Evolutionary conservation across 1,284 basidiomycete genomes (phyloP), one percentile per base, ranked within the genome.

Genomic region (Psilocybe mexicana): DNA sequence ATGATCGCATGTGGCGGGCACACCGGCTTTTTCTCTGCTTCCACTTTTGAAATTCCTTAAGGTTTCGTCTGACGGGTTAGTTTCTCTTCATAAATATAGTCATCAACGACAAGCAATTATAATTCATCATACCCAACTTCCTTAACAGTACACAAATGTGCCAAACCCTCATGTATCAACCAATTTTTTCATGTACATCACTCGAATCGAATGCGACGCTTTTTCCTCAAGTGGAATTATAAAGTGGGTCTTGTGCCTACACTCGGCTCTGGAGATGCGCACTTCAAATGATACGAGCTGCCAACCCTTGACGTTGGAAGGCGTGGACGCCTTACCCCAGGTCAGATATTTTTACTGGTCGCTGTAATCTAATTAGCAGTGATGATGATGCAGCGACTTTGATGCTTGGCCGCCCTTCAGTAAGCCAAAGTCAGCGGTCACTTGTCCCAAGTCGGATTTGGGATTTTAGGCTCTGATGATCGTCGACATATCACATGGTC

Each of bases 1-100:
- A 48, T 35, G 46, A 48, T 30, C 46, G 46, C 46, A 48, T 35
- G 46, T n/a, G 26, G 44, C 28, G 30, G 46, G 46, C 28, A n/a
- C 26, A n/a, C 3, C 24, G 11, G 24, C 30, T 35, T 23, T n/a
- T 48, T 48, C 14, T 8, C 28, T 6, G 8, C 5, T 33, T 33
- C 30, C 18, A 18, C 18, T 18, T 18, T 18, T 18, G 18, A 8
- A 8, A 33, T 6, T 33, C 30, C 5, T 33, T 33, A 33, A 6
- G 30, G 4, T 33, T 8, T 33, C 1, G 30, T 26, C 23, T 30
- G n/a, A 33, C n/a, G 30, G 46, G 12, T 35, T n/a, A 18, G n/a
- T 33, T 28, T 46, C 44, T 48, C n/a, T 48, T 35, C 18, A 48
- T 35, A 33, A 48, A 48, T 36, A 48, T 14, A 48, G 28, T 35